Base-by-base conservation (phyloP, 2,329 filamentous ascomycete genomes). In the Cladosporium sp. region DNA sequence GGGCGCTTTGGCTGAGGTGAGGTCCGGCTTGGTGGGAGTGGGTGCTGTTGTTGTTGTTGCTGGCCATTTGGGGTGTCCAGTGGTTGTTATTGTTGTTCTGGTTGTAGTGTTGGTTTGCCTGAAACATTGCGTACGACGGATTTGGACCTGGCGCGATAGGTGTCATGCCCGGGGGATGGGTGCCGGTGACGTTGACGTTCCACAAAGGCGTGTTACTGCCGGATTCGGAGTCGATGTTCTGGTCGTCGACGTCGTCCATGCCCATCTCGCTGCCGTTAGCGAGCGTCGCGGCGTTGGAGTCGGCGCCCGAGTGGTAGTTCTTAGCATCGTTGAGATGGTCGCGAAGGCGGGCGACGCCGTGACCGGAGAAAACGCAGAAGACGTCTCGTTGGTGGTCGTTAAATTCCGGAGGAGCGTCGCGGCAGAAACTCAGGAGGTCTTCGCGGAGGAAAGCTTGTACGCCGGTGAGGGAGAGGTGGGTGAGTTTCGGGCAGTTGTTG, bases 341-440 rank as follows among this genome's bases (percentile, higher is more conserved):
- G 37, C 92, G 85, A 20, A 99, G 80, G 36, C 82, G 80, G 37
- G 76, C 75, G 2, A 99, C 92, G 50, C 91, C 91, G 20, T 82
- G 79, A 5, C 93, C 92, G 1, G 91, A 96, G 69, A 99, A 99
- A 48, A 99, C 93, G 64, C 93, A 99, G 67, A 99, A 99, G 7
- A 97, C 89, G 47, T 92, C 86, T 56, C 93, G 84, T 68, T 99
- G 93, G 64, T 96, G 90, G 41, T 92, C 87, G 15, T 91, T 97
- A 67, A 99, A 99, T 69, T 97, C 93, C 84, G 79, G 71, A 32
- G 93, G 93, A 1, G 93, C 89, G 60, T 88, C 84, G 55, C 93
- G 84, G 65, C 93, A 97, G 67, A 89, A 97, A 5, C 78, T 75
- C 47, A 89, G 86, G 24, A 97, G 80, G 59, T 96, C 91, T 50